Evolutionary conservation across 129 eudicot genomes (phyloP).

Genomic region (Ambrosia trifida): DNA sequence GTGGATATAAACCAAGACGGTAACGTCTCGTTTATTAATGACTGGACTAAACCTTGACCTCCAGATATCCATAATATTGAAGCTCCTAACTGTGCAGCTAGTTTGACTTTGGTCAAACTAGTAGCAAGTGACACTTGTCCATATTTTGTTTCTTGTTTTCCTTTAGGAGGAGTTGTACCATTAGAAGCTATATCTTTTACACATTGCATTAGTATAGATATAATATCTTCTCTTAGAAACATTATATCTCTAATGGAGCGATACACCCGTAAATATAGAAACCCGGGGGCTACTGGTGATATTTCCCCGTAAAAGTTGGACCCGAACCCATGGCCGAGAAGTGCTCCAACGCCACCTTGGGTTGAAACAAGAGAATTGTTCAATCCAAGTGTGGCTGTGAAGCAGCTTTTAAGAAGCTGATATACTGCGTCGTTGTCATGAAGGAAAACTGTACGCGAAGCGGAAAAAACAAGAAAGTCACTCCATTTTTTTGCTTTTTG

Average conservation of each 20-base stretch:
- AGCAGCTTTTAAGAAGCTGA: slow-evolving; percentile 92
- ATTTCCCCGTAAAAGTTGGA: slow-evolving; percentile 72
- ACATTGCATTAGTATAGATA: slow-evolving; percentile 68
- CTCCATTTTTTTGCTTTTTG: slow-evolving; percentile 97
- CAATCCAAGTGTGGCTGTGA: slow-evolving; percentile 71
- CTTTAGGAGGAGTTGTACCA: slow-evolving; percentile 46
- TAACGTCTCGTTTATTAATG: slow-evolving; percentile 73
- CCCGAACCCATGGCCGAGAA: slow-evolving; percentile 92
- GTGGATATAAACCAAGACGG: slow-evolving; percentile 94
- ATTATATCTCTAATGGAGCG: slow-evolving; percentile 74
- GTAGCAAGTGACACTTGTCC: slow-evolving; percentile 73
- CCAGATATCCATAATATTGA: slow-evolving; percentile 79
- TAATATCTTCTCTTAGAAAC: slow-evolving; percentile 76
- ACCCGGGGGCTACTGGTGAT: slow-evolving; percentile 96
- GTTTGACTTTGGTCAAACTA: slow-evolving; percentile 71
- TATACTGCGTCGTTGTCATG: slow-evolving; percentile 79
- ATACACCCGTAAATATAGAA: slow-evolving; percentile 72
- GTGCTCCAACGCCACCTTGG: slow-evolving; percentile 81
- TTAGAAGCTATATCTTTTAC: slow-evolving; percentile 63
- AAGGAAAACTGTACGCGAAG: slow-evolving; percentile 94
- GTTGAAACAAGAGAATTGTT: slow-evolving; percentile 47
- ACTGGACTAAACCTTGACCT: slow-evolving; percentile 70
- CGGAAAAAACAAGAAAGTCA: slow-evolving; percentile 85
- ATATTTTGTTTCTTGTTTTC: slow-evolving; percentile 51
- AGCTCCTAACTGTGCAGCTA: slow-evolving; percentile 88